A percentile compares a stretch with the other conserved stretches of the same genome.
These are phyloP conservation scores for Ophiostoma sp. DNA, from an alignment of 2,329 filamentous ascomycete species.

Conservation along the genomic window DNA sequence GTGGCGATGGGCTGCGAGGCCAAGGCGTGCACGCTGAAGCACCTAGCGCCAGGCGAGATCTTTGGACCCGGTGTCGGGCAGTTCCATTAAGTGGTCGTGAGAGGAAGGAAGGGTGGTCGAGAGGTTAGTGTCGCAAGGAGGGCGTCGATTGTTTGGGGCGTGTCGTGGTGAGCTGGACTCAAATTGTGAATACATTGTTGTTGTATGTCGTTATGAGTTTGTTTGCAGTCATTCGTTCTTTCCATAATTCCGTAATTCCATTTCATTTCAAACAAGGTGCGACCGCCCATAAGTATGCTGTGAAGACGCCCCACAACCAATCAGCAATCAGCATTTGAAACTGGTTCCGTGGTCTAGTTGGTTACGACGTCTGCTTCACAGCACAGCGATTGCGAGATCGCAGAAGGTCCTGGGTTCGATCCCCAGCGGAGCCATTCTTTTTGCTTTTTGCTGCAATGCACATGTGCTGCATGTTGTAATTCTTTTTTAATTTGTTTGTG, in stretches of 20 bases:
- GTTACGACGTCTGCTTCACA: conserved; percentile 35
- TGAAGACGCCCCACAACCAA: background rate
- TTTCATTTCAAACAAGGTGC: background rate
- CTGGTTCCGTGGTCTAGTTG: conserved; percentile 34
- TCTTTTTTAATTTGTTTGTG: conserved; percentile 1
- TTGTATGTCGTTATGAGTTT: background rate
- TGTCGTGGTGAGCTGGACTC: background rate
- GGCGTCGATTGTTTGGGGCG: background rate
- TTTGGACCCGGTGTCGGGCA: conserved; percentile 27
- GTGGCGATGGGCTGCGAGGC: conserved; percentile 31
- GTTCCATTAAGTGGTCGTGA: background rate
- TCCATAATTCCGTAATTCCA: background rate
- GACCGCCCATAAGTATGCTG: background rate
- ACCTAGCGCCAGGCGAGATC: conserved; percentile 28
- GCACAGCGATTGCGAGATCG: conserved; percentile 22
- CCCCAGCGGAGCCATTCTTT: conserved; percentile 32
- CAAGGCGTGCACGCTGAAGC: conserved; percentile 26
- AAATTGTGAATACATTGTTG: background rate
- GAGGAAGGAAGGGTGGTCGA: background rate
- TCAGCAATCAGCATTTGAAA: background rate
- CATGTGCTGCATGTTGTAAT: no score
- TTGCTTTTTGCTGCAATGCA: conserved; percentile 25
- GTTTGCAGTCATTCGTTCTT: background rate
- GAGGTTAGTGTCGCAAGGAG: background rate
- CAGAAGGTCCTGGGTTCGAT: conserved; percentile 35